Evolutionary conservation across 257 asterid species (phyloP), one percentile per base, ranked within the genome.

Genomic region (Capsicum pubescens): DNA sequence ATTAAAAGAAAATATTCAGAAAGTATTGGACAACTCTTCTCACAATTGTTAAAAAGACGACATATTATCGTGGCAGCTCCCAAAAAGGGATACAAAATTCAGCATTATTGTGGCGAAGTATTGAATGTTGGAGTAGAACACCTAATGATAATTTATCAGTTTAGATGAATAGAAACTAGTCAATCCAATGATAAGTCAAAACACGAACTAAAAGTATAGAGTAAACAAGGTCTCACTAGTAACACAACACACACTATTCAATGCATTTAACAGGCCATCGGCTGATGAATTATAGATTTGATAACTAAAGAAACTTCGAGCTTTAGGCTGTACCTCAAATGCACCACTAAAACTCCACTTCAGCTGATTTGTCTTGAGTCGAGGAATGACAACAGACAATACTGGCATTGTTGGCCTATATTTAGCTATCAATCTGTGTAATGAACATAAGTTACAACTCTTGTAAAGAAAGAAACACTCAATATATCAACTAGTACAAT

Each of bases 361-460:
- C 83, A 95, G 89, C 86, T 95, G 99, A 88, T 95, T 95, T 48
- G 97, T 95, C 95, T 90, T 93, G 84, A 95, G 92, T n/a, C 97
- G 93, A 86, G 99, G 98, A 83, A 95, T 95, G 84, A 95, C 97
- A 67, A 94, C 99, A 12, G 97, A 93, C 77, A 95, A 85, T 19
- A 93, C 98, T 19, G 99, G 99, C 99, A 95, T 95, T 7, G 97
- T 93, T 67, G 99, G 98, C 91, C 98, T 92, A 88, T 95, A 95
- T 88, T 95, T 95, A 2, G 99, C 96, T 84, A 95, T 94, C 89
- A 95, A 87, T 85, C 98, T 95, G 91, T 84, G 87, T 61, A 64
- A 74, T 21, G 79, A 79, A 32, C 66, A 86, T 36, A 44, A 72
- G 11, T 50, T 13, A 74, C n/a, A 71, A 70, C 67, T 70, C 81